Percentiles rank a stretch among this genome's conserved stretches.
phyloP scores from a whole-genome alignment of 148 eudicot species.

The Camellia granthamiana region DNA sequence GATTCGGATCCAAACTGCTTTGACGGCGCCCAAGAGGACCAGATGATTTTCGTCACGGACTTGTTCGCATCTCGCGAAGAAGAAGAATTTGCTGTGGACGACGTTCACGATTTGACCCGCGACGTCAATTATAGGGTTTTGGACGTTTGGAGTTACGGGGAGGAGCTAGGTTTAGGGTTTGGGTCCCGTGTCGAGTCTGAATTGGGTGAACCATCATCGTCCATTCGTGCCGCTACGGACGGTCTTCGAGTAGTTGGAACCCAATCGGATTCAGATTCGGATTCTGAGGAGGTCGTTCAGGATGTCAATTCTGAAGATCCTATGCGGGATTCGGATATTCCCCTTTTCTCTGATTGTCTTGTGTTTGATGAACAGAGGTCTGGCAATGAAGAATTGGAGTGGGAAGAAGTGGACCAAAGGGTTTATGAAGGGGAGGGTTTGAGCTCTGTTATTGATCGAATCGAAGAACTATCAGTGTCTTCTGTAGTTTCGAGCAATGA shows the following conservation, averaged over 20 bases:
- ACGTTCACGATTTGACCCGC: neutral
- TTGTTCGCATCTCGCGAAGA: conserved; percentile 38
- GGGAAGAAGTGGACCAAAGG: conserved; percentile 47
- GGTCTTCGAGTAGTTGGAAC: conserved; percentile 64
- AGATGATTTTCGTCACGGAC: conserved; percentile 52
- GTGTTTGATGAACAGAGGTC: conserved; percentile 35
- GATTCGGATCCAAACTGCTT: conserved; percentile 23
- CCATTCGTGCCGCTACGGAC: conserved; percentile 4
- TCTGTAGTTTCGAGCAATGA: conserved; percentile 42
- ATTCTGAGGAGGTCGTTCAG: conserved; percentile 44
- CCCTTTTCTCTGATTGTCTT: conserved; percentile 51
- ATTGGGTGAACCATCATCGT: neutral
- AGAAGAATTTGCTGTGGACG: neutral
- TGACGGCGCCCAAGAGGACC: conserved; percentile 23
- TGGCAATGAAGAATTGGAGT: conserved; percentile 26
- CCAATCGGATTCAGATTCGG: conserved; percentile 58
- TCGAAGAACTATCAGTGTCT: conserved; percentile 42
- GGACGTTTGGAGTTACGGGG: conserved; percentile 20
- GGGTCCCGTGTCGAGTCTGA: conserved; percentile 13
- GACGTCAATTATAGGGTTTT: conserved; percentile 25
- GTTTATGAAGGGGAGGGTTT: conserved; percentile 33
- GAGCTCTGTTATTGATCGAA: conserved; percentile 42
- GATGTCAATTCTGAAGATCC: conserved; percentile 22
- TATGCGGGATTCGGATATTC: conserved; percentile 40
- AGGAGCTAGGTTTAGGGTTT: conserved; percentile 48